Percentiles rank a stretch among this genome's conserved stretches.
Evolutionary conservation across 768 basidiomycete genomes (phyloP).

Genomic region (Calocera viscosa): DNA sequence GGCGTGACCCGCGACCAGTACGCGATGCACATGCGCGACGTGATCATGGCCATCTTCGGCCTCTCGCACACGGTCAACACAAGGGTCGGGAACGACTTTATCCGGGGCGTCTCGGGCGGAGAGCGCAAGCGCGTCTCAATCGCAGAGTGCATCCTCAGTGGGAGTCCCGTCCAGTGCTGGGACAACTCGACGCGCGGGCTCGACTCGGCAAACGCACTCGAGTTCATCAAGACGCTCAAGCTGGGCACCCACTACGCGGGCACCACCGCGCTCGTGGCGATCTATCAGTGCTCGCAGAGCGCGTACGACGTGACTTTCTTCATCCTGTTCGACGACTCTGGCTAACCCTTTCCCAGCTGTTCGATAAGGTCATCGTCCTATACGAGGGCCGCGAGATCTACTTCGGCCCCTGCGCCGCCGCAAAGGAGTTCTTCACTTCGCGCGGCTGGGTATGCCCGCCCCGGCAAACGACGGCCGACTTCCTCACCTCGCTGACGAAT

Average conservation of each 20-base stretch:
- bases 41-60: conserved; percentile 58
- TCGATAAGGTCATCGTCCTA: conserved; percentile 70
- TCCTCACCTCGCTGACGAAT: conserved; percentile 49
- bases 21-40: conserved; percentile 34
- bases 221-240: conserved; percentile 19
- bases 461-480: conserved; percentile 77
- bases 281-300: too few species aligned
- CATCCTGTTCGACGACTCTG: too few species aligned
- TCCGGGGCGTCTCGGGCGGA: conserved; percentile 64
- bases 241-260: too few species aligned
- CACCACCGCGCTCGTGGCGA: too few species aligned
- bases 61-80: conserved; percentile 60
- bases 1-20: conserved; percentile 28
- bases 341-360: conserved; percentile 1
- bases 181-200: conserved; percentile 20
- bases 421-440: conserved; percentile 59
- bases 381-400: conserved; percentile 63
- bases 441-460: conserved; percentile 62
- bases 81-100: conserved; percentile 60
- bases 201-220: conserved; percentile 23
- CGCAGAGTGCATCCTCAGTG: conserved; percentile 60
- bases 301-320: too few species aligned
- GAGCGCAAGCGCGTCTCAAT: conserved; percentile 77
- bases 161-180: conserved; percentile 56
- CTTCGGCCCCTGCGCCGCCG: conserved; percentile 54